A percentile compares a stretch with the other conserved stretches of the same genome.
Conservation (phyloP, 768 basidiomycete genomes). For the Lactarius evosmus region DNA sequence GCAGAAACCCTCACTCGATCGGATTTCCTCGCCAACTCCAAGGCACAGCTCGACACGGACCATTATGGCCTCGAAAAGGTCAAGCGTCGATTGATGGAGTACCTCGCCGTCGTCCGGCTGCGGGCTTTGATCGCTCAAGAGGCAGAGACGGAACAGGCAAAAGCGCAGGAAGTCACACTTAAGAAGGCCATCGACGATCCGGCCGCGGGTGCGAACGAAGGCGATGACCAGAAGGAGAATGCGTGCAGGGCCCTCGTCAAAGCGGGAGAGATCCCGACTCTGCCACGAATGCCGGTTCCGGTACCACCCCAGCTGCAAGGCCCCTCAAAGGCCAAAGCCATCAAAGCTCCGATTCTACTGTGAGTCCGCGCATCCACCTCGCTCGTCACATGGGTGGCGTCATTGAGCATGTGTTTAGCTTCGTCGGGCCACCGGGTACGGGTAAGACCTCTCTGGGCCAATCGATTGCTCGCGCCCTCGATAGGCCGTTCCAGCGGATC, state of each 20-base stretch:
- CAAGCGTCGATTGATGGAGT: too few species aligned
- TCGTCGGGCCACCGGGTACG: conserved; percentile 86
- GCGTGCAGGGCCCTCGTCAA: conserved; percentile 16
- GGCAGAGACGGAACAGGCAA: conserved; percentile 11
- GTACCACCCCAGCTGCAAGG: too few species aligned
- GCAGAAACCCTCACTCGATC: conserved; percentile 45
- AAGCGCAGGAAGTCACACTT: conserved; percentile 25
- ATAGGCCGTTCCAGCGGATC: conserved; percentile 86
- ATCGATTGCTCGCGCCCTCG: conserved; percentile 78
- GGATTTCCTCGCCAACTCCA: conserved; percentile 65
- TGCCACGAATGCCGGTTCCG: too few species aligned
- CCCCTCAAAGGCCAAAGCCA: conserved; percentile 38
- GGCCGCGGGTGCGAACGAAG: conserved; percentile 20
- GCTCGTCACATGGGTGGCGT: conserved; percentile 7
- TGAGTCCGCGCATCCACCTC: conserved; percentile 32
- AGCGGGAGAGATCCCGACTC: conserved; percentile 9
- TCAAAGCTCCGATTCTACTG: conserved; percentile 75
- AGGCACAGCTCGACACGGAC: conserved; percentile 79
- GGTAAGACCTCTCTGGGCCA: conserved; percentile 92
- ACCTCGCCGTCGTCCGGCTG: conserved; percentile 79
- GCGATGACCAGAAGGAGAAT: conserved; percentile 17
- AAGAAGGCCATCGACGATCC: conserved; percentile 25
- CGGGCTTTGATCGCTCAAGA: conserved; percentile 30
- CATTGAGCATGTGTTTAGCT: conserved; percentile 40
- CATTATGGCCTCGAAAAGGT: conserved; percentile 92